Conservation (phyloP, 495 filamentous ascomycete species). For the Entonaema liquescens region DNA sequence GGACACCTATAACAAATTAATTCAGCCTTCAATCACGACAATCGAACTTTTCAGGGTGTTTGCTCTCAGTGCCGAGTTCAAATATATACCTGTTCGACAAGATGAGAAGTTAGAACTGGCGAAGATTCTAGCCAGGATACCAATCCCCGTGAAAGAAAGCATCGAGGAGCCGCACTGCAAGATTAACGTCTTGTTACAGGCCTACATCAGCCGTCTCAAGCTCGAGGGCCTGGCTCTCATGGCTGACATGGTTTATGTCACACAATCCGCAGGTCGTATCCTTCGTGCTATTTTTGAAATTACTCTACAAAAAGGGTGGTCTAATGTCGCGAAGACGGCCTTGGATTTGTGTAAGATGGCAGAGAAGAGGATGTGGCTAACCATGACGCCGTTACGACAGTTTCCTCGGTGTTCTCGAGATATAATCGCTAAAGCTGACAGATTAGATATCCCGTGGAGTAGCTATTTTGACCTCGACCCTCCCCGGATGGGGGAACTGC, state of each 20-base stretch:
- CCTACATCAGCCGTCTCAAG: slow-evolving; percentile 93
- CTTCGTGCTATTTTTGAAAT: slow-evolving; percentile 97
- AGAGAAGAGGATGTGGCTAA: slow-evolving; percentile 99
- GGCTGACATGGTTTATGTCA: slow-evolving; percentile 99
- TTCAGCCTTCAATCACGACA: slow-evolving; percentile 88
- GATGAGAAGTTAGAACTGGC: slow-evolving; percentile 97
- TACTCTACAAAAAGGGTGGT: slow-evolving; percentile 93
- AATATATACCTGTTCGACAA: slow-evolving; percentile 96
- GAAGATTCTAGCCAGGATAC: slow-evolving; percentile 88
- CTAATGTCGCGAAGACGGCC: slow-evolving; percentile 89
- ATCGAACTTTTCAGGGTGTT: slow-evolving; percentile 99
- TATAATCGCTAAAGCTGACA: slow-evolving; percentile 88
- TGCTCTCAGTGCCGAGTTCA: slow-evolving; percentile 96
- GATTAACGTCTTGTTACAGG: slow-evolving; percentile 98
- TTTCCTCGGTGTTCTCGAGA: slow-evolving; percentile 84
- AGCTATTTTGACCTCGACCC: slow-evolving; percentile 97
- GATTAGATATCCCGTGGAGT: slow-evolving; percentile 92
- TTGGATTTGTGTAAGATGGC: slow-evolving; percentile 99
- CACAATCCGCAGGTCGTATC: slow-evolving; percentile 96
- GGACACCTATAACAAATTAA: slow-evolving; percentile 93
- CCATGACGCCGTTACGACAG: slow-evolving; percentile 94
- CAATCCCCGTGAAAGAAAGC: slow-evolving; percentile 95
- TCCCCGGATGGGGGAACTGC: slow-evolving; percentile 94
- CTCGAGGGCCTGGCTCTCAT: slow-evolving; percentile 94
- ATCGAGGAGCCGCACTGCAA: slow-evolving; percentile 97